Percentiles rank a stretch among this genome's conserved stretches.
These are phyloP conservation scores for Coemansia sp. DNA, from an alignment of 192 early-diverging fungal species.

Conservation along the genomic window DNA sequence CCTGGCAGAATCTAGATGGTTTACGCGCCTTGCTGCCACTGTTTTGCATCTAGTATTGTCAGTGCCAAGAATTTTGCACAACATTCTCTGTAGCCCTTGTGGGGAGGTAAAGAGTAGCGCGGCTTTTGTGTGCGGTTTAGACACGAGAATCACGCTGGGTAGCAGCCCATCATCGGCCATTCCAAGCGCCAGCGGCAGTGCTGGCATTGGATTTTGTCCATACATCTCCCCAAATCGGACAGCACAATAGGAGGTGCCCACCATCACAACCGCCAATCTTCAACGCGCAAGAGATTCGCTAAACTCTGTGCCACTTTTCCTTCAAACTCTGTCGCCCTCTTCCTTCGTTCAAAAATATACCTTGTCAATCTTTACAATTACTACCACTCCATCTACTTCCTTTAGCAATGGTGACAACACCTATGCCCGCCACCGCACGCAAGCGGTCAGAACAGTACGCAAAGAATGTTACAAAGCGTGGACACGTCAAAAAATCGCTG, in stretches of 20 bases:
- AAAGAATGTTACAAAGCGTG: constrained; percentile 44
- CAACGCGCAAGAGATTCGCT: background rate
- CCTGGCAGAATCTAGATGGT: background rate
- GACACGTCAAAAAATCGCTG: constrained; percentile 37
- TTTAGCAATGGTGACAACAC: constrained; percentile 24
- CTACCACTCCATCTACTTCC: background rate
- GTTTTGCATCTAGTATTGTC: background rate
- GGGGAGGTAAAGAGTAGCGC: background rate
- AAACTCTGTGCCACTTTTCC: background rate
- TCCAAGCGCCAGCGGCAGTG: background rate
- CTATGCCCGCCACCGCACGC: constrained; percentile 45
- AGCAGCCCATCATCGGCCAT: background rate
- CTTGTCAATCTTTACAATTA: background rate
- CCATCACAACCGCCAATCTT: background rate
- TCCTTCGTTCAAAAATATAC: constrained; percentile 3
- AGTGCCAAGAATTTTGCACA: background rate
- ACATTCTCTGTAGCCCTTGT: background rate
- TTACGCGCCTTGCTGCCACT: background rate
- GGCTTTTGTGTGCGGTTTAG: background rate
- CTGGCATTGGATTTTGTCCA: background rate
- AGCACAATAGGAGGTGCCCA: background rate
- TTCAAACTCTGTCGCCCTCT: background rate
- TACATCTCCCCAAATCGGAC: background rate
- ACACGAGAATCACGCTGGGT: background rate
- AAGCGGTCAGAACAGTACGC: constrained; percentile 41